Conservation (phyloP, 495 filamentous ascomycete genomes). For the Lasiosphaeris hirsuta region DNA sequence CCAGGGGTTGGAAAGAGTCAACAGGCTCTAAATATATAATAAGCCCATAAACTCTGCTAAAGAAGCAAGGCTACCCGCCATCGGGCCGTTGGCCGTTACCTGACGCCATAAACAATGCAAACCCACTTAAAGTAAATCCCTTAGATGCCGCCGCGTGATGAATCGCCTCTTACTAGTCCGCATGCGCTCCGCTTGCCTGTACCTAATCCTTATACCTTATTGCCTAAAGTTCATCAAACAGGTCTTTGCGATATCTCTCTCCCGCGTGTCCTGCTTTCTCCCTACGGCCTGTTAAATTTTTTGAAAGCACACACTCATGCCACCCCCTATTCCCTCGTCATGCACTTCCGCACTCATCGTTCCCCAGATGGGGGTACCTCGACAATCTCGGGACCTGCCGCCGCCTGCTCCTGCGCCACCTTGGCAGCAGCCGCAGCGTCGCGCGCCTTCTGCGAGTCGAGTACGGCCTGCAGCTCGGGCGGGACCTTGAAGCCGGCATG, state of each 20-base stretch:
- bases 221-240: not conserved
- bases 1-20: no score
- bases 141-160: not conserved
- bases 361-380: slow-evolving; percentile 18
- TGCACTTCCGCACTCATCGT: slow-evolving; percentile 3
- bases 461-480: slow-evolving; percentile 46
- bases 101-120: slow-evolving; percentile 20
- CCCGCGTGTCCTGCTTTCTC: no score
- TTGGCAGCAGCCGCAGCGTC: slow-evolving; percentile 34
- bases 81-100: not conserved
- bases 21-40: no score
- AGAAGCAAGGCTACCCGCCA: not conserved
- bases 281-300: not conserved
- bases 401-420: slow-evolving; percentile 14
- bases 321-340: not conserved
- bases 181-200: not conserved
- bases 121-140: not conserved
- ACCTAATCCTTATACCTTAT: not conserved
- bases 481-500: slow-evolving; percentile 56
- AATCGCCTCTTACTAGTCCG: not conserved
- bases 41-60: no score
- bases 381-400: slow-evolving; percentile 12
- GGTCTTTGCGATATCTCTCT: not conserved
- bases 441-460: slow-evolving; percentile 46
- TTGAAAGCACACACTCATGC: not conserved